Evolutionary conservation across 2,329 filamentous ascomycete species (phyloP), one percentile per base, ranked within the genome.

Genomic region (Aspergillus luchuensis): DNA sequence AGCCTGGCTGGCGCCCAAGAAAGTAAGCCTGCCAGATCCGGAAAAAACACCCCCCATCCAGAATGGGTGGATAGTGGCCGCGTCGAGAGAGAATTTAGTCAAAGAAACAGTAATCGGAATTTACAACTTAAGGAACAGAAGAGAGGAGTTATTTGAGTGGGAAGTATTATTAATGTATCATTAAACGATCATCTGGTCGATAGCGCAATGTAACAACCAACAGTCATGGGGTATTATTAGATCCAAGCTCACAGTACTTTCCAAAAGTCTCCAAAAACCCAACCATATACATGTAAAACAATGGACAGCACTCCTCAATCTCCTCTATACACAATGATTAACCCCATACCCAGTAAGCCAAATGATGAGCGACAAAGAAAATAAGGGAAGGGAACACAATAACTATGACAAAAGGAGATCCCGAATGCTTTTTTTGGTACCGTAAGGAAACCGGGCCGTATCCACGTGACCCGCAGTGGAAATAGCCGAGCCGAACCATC

Each of bases 221-320:
- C 52, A 63, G 33, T 59, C 62, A 63, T 60, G 64, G 65, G 66
- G 66, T 67, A 67, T 67, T 67, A 66, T 62, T 64, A 67, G 64
- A 39, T 66, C 61, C 64, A 65, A 65, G 59, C 61, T 56, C 54
- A 53, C 51, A 58, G 30, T 11, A 56, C 30, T 36, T 48, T 39
- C 39, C 33, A 36, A 36, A 36, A 15, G 33, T 13, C 36, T 51
- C 33, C 39, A 56, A 51, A 51, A 58, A 57, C 55, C 25, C 39
- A 47, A 61, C 58, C 33, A 58, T 59, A 48, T 64, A 63, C 58
- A 63, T 54, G 57, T 54, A 63, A 52, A 60, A 41, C 21, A 43
- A 59, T 36, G 48, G 51, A 33, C 56, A 45, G 54, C 61, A 59
- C 57, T 56, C 28, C 45, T 33, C 23, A 51, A 30, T 48, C 56